phyloP scores from a whole-genome alignment of 352 stramenopile species.

The Pythium aristosporum region DNA sequence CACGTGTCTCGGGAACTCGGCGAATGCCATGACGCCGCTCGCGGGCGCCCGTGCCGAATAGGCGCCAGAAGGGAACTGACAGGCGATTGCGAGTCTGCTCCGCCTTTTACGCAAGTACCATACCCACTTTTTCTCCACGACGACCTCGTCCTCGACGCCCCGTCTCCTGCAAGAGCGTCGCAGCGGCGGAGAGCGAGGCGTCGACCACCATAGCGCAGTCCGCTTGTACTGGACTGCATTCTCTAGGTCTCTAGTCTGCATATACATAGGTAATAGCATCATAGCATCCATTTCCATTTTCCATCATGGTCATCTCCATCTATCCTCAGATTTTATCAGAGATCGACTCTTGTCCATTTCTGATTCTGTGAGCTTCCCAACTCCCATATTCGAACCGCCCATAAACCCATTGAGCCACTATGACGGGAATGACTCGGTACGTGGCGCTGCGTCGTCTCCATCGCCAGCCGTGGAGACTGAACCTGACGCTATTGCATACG shows the following conservation, averaged over 20 bases:
- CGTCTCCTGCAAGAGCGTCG: neutral
- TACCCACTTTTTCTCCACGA: neutral
- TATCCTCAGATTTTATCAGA: neutral
- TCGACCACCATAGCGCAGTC: neutral
- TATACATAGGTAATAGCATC: neutral
- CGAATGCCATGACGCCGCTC: constrained; percentile 30
- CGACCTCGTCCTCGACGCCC: neutral
- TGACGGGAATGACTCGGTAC: constrained; percentile 79
- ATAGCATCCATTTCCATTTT: neutral
- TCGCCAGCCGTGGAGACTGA: neutral
- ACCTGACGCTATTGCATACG: neutral
- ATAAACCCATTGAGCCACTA: constrained; percentile 24
- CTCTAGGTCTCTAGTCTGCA: neutral
- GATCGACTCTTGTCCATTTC: neutral
- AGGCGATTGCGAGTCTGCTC: neutral
- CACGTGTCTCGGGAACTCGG: constrained; percentile 86
- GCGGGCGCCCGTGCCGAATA: constrained; percentile 5
- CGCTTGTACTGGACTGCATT: neutral
- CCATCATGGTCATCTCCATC: neutral
- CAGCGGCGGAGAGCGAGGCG: neutral
- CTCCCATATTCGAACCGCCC: neutral
- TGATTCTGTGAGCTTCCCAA: too few relatives aligned
- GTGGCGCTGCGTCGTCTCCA: constrained; percentile 1
- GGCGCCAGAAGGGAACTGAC: neutral
- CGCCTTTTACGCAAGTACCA: neutral